Base-by-base conservation (phyloP, 148 eudicot genomes). In the Rhododendron vialii region DNA sequence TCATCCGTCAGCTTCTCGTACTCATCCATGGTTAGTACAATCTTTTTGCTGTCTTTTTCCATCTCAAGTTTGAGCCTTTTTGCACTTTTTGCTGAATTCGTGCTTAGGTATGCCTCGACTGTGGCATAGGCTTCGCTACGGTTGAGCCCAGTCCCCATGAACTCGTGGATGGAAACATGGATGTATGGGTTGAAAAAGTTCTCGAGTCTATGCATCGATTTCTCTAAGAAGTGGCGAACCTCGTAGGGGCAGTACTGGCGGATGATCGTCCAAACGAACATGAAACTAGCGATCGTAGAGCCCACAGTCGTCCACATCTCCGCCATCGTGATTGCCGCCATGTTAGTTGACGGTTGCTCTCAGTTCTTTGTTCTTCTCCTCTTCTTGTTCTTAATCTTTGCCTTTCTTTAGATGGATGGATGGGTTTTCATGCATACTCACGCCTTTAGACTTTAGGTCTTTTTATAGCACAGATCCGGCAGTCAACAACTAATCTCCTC, bases 221-320 rank as follows among this genome's bases (percentile, higher is more conserved):
- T 91, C 24, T 89, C 90, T 2, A 91, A 36, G 84, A 73, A 78
- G 20, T 26, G 82, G 11, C 86, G 82, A 20, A 91, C 90, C 84
- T 88, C 89, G 1, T 78, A 43, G 24, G 93, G 93, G 30, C 91
- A 89, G 86, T 87, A 91, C 51, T 87, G 89, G 85, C 90, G 82
- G 55, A 92, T 67, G 85, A 92, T 93, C 10, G 93, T 88, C 89
- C 89, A 91, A 45, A 90, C 43, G 10, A 93, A 91, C 89, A 93
- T 87, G 84, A 91, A 75, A 80, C 91, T 93, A 28, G 90, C 89
- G 51, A 91, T 30, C 22, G 87, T 45, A 17, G 94, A 91, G 30
- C 88, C 90, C 24, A 90, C 71, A 9, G 85, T 67, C 17, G 91
- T 36, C 89, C 89, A 89, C 41, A 85, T 48, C 38, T 88, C 90